Evolutionary conservation across 1,139 yeast species (phyloP).

Genomic region (Candida tetrigidarum): DNA sequence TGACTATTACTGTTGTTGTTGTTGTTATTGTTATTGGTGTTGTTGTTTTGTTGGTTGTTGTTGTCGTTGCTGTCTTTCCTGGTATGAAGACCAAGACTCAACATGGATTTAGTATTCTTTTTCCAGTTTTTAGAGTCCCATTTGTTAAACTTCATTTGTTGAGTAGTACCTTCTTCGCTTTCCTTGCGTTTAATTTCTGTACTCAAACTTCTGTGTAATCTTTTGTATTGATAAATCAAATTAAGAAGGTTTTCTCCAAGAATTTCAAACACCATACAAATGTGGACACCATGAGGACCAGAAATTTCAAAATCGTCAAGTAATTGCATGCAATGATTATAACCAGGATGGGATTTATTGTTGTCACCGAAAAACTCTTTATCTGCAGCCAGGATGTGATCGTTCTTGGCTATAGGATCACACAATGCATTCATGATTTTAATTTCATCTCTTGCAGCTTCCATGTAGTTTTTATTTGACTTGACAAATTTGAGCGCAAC

Average conservation of each 20-base stretch:
- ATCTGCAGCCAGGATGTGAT: conserved; percentile 30
- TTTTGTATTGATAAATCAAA: conserved; percentile 42
- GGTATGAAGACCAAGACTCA: conserved; percentile 27
- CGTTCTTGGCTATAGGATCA: conserved; percentile 22
- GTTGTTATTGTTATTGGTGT: conserved; percentile 4
- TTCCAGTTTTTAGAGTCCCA: conserved; percentile 27
- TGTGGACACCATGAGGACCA: conserved; percentile 48
- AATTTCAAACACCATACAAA: conserved; percentile 50
- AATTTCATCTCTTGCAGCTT: conserved; percentile 49
- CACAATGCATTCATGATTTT: conserved; percentile 29
- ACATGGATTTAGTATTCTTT: conserved; percentile 28
- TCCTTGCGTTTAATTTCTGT: conserved; percentile 16
- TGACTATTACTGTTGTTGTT: background rate
- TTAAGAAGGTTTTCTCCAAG: conserved; percentile 46
- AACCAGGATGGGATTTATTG: conserved; percentile 36
- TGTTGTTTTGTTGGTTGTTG: conserved; percentile 1
- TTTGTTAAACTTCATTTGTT: conserved; percentile 23
- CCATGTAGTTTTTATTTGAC: conserved; percentile 41
- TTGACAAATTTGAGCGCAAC: conserved; percentile 50
- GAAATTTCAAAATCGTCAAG: conserved; percentile 44
- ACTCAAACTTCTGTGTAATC: conserved; percentile 17
- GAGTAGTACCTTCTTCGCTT: conserved; percentile 11
- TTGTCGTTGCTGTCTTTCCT: conserved; percentile 13
- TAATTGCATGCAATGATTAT: conserved; percentile 43
- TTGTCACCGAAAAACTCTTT: conserved; percentile 18